Base-by-base conservation (phyloP, 495 filamentous ascomycete species). In the Tricharina praecox region DNA sequence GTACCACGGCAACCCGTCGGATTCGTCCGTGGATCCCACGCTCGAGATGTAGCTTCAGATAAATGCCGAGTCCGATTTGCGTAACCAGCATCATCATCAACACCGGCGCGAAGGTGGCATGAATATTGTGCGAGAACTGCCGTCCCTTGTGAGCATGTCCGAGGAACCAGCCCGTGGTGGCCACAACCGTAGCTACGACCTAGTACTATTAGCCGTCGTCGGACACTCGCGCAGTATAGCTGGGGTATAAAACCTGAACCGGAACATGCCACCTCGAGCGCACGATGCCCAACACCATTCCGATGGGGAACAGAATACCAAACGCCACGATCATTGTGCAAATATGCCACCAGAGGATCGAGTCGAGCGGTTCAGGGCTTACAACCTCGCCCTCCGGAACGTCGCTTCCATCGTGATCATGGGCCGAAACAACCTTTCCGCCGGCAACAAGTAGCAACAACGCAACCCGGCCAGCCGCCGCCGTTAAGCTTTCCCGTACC, bases 191-290 rank as follows among this genome's bases (percentile, higher is more conserved):
- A 45, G 77, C 82, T 13, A 32, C 28, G 28, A 32, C 28, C 28
- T 32, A 32, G 13, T n/a, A n/a, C n/a, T n/a, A n/a, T n/a, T 49
- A 83, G 56, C 16, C n/a, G n/a, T n/a, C n/a, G n/a, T n/a, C n/a
- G n/a, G n/a, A n/a, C n/a, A n/a, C n/a, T n/a, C n/a, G n/a, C n/a
- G n/a, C n/a, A n/a, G n/a, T n/a, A n/a, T n/a, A n/a, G n/a, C n/a
- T n/a, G n/a, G n/a, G n/a, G n/a, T n/a, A n/a, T n/a, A n/a, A n/a
- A n/a, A 32, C 28, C 63, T 97, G 90, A 3, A 86, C 58, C 23
- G 90, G 90, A 40, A 97, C 92, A 65, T 97, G 90, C 85, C 84
- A 96, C 52, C 84, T 78, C 39, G 78, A 90, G 42, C 81, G 84
- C 38, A 82, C 70, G 21, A 97, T 93, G 26, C 90, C 88, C 9